A percentile compares a stretch with the other conserved stretches of the same genome.
phyloP scores from a whole-genome alignment of 2,329 filamentous ascomycete genomes.

The Albophoma yamanashiensis region DNA sequence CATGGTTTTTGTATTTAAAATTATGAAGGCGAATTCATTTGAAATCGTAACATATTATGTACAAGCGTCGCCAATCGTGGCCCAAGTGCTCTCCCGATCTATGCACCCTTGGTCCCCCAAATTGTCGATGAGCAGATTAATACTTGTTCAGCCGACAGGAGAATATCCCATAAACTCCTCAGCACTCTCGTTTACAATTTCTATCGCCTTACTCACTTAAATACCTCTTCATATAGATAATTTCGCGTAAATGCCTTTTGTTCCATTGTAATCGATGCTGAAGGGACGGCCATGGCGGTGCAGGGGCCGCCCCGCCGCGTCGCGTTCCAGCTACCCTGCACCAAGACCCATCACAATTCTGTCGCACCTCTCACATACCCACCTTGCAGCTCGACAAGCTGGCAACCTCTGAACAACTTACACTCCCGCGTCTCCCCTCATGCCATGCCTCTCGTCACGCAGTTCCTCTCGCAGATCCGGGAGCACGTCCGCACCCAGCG shows the following conservation, averaged over 20 bases:
- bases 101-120: no score
- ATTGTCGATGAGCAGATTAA: no score
- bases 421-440: conserved; percentile 3
- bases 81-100: no score
- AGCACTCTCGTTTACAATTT: no score
- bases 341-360: conserved; percentile 1
- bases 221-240: no score
- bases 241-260: no score
- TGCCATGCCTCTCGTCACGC: conserved; percentile 50
- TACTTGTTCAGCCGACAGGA: no score
- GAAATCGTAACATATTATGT: background rate
- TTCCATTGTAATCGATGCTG: background rate
- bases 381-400: background rate
- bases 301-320: background rate
- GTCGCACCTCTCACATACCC: conserved; percentile 1
- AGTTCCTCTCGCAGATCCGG: conserved; percentile 58
- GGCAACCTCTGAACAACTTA: background rate
- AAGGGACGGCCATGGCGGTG: background rate
- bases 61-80: background rate
- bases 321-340: background rate
- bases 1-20: background rate
- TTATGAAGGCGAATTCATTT: background rate
- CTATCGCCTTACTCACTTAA: no score
- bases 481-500: conserved; percentile 46
- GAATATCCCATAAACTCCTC: no score